A percentile compares a stretch with the other conserved stretches of the same genome.
These are phyloP conservation scores for Suhomyces kunorum DNA, from an alignment of 1,139 yeast species.

Conservation along the genomic window DNA sequence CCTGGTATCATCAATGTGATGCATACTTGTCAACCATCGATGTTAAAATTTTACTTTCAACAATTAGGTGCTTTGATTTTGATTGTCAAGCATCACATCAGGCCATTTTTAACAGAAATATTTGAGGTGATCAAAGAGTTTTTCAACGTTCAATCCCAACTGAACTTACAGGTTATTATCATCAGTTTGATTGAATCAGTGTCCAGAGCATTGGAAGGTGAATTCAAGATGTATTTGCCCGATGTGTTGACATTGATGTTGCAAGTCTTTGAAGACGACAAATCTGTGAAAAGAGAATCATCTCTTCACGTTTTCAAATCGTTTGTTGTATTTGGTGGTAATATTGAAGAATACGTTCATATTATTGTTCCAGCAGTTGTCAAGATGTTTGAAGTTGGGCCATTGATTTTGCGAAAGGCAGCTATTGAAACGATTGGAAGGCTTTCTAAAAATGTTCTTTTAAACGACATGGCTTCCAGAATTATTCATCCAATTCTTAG, in stretches of 20 bases:
- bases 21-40: constrained; percentile 77
- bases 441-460: constrained; percentile 67
- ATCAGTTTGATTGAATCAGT: constrained; percentile 80
- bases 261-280: constrained; percentile 78
- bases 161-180: constrained; percentile 74
- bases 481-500: constrained; percentile 85
- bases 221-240: constrained; percentile 82
- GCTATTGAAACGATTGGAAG: constrained; percentile 88
- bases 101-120: constrained; percentile 79
- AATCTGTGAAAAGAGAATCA: constrained; percentile 60
- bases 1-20: constrained; percentile 87
- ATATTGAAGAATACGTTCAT: constrained; percentile 86
- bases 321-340: constrained; percentile 85
- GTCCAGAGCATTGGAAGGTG: constrained; percentile 86
- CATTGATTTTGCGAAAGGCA: constrained; percentile 60
- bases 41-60: constrained; percentile 87
- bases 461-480: constrained; percentile 88
- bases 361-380: constrained; percentile 83
- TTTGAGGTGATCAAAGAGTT: constrained; percentile 75
- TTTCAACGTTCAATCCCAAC: constrained; percentile 52
- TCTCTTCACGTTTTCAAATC: constrained; percentile 80
- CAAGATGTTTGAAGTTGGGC: constrained; percentile 71
- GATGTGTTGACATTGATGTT: constrained; percentile 74
- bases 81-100: constrained; percentile 86
- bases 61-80: constrained; percentile 78